phyloP scores from a whole-genome alignment of 2,329 filamentous ascomycete genomes.

The Alternaria brassicicola region DNA sequence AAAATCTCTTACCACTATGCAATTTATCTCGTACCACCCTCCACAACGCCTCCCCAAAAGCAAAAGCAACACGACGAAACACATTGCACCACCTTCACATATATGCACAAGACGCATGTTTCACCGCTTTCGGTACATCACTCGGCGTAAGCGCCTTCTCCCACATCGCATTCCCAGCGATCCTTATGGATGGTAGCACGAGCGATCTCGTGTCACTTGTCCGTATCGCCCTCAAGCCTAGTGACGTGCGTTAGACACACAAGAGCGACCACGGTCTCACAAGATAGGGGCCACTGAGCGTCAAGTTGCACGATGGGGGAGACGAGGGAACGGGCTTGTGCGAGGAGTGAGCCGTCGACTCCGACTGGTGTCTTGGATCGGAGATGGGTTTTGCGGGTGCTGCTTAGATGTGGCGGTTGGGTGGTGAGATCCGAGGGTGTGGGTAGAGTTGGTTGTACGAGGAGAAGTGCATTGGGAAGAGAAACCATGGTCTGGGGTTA shows the following conservation, averaged over 20 bases:
- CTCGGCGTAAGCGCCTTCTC: background rate
- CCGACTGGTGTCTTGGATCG: constrained; percentile 38
- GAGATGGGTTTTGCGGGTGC: constrained; percentile 3
- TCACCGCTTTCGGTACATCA: background rate
- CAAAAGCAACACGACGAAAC: background rate
- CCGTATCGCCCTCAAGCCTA: too few species aligned
- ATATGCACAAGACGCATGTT: constrained; percentile 6
- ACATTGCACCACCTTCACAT: background rate
- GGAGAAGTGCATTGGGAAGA: constrained; percentile 6
- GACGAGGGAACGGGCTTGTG: constrained; percentile 13
- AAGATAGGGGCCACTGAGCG: background rate
- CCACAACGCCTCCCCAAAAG: background rate
- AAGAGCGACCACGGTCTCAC: background rate
- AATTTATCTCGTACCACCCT: background rate
- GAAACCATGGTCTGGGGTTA: background rate
- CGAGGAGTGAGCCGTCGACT: constrained; percentile 22
- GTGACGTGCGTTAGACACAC: background rate
- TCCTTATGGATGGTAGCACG: background rate
- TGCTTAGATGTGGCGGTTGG: background rate
- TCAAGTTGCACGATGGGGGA: background rate
- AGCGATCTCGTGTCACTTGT: constrained; percentile 5
- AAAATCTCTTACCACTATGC: background rate
- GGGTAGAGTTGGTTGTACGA: constrained; percentile 23
- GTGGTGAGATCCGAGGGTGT: constrained; percentile 3
- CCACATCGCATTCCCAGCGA: background rate